Evolutionary conservation across 805 yeast genomes (phyloP), one percentile per base, ranked within the genome.

Genomic region (Schizosaccharomyces osmophilus): DNA sequence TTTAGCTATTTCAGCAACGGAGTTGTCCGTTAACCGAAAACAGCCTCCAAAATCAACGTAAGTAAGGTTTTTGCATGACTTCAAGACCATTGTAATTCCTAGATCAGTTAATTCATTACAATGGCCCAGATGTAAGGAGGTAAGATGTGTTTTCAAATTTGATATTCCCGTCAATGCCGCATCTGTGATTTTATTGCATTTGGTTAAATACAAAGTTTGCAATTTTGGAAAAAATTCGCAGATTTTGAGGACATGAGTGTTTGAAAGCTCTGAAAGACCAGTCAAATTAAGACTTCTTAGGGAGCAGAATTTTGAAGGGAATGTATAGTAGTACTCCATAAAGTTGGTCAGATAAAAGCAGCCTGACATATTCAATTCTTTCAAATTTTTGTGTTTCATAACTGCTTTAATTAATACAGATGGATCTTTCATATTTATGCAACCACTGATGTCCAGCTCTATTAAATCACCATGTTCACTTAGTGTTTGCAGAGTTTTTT

Each of bases 21-120:
- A 82, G 67, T 81, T 79, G 73, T 93, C 87, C 1, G 97, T 88
- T 62, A 90, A 76, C 70, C 87, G 94, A 0, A 84, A 76, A 70
- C 98, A 90, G 71, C 97, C 89, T 17, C 97, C 97, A 63, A 93
- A 79, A 72, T 90, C 98, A 65, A 90, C 87, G 70, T 89, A 90
- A 67, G 87, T 94, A 62, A 90, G 81, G 63, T 95, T 77, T 63
- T 84, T 85, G 68, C 97, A 93, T 59, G 79, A 77, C 65, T 84
- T 78, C 13, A 87, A 85, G 63, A 90, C 75, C 11, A 79, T 76
- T 36, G 80, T 78, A 19, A 93, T 93, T 24, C 97, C 97, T 64
- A 77, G 79, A 73, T 90, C 97, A 1, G 97, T 90, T 62, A 90
- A 85, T 68, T 84, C 81, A 58, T 82, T 79, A 74, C 98, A 93